Conservation (phyloP, 305 asterid genomes). For the Fraxinus ornus region DNA sequence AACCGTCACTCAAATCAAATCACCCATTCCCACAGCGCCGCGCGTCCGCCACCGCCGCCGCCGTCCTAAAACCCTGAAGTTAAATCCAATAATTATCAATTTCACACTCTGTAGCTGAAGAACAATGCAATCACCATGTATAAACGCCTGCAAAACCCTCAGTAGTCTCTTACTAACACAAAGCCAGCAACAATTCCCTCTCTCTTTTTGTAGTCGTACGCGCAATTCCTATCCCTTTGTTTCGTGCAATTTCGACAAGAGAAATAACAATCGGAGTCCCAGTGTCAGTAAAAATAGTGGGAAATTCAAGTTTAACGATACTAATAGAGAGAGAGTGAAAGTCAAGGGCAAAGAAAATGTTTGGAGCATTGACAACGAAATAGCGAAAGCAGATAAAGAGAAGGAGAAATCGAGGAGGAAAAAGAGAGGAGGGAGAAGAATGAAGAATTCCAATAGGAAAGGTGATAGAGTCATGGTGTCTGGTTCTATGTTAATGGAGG, state of each 20-base stretch:
- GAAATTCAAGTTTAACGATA: constrained; percentile 14
- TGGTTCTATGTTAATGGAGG: constrained; percentile 81
- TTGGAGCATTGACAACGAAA: constrained; percentile 86
- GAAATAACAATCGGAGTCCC: constrained; percentile 15
- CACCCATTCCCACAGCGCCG: neutral
- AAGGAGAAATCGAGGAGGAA: constrained; percentile 44
- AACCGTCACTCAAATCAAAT: neutral
- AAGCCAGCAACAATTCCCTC: constrained; percentile 28
- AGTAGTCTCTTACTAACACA: constrained; percentile 24
- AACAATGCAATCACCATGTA: constrained; percentile 52
- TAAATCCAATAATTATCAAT: neutral
- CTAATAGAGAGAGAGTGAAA: constrained; percentile 37
- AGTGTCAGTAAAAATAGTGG: constrained; percentile 3
- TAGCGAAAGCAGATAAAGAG: constrained; percentile 37
- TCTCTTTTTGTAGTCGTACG: constrained; percentile 27
- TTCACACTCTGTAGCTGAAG: neutral
- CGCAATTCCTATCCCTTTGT: constrained; percentile 38
- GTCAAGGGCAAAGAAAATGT: constrained; percentile 83
- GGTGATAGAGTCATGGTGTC: constrained; percentile 73
- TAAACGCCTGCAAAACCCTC: constrained; percentile 46
- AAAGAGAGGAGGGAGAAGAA: constrained; percentile 55
- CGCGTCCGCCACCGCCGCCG: neutral
- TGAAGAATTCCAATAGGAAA: constrained; percentile 40
- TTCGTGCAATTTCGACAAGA: constrained; percentile 43
- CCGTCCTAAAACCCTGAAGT: neutral